Evolutionary conservation across 1,139 yeast species (phyloP), one percentile per base, ranked within the genome.

Genomic region (Hyphopichia fennica): DNA sequence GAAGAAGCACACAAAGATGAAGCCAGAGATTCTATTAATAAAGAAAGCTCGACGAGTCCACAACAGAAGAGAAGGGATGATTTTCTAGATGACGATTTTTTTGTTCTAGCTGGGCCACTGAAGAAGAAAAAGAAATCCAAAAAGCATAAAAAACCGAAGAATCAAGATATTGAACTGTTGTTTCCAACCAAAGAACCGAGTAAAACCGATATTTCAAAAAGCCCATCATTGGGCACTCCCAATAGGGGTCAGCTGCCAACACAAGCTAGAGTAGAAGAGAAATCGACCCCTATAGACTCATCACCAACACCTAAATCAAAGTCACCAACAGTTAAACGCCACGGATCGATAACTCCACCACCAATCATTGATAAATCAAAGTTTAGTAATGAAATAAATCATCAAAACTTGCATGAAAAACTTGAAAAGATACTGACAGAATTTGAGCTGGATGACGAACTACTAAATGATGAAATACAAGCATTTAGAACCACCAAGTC

Each of bases 61-160:
- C 10, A 15, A 20, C 35, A 39, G 45, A 52, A 45, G 41, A 43
- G 41, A 42, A 43, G 41, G 30, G 44, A 34, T 39, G 45, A 28
- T 30, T 45, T 53, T 19, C 57, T 50, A 45, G 71, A 66, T 46
- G 41, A 38, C 17, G 72, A 65, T 38, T 66, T 66, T 46, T 66
- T 66, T 42, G 63, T 64, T 11, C 45, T 65, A 11, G 51, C 59
- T 17, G 45, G 47, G 18, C 42, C 47, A 6, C 17, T 20, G 11
- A 40, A 47, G 35, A 54, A 49, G 39, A 56, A 54, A 45, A 63
- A 56, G 47, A 60, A 59, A 46, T 34, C 41, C 17, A 52, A 50
- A 39, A 37, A 39, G 29, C 37, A 33, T 13, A 56, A 58, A 46
- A 51, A 46, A 39, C 45, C 44, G 20, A 50, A 49, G 40, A 13